Evolutionary conservation across 2,329 filamentous ascomycete species (phyloP).

Genomic region (Didymellaceae sp.): DNA sequence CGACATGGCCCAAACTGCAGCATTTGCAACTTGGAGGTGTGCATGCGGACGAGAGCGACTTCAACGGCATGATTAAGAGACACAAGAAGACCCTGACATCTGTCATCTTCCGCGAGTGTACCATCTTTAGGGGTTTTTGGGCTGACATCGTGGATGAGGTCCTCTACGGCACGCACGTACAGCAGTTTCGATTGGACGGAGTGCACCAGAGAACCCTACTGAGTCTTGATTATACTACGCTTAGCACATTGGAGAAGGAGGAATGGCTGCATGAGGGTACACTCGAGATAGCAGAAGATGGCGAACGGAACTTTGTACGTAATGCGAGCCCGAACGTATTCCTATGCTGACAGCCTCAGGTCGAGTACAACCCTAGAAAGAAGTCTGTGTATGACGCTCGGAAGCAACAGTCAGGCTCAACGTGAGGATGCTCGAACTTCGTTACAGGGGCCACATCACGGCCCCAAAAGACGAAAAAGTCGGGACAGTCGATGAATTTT

Average conservation of each 20-base stretch:
- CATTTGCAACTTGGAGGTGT: constrained; percentile 30
- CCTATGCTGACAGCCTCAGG: neutral
- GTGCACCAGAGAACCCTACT: constrained; percentile 26
- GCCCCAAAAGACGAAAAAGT: no score
- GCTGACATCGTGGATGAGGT: constrained; percentile 37
- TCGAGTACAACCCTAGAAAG: neutral
- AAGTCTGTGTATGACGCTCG: constrained; percentile 7
- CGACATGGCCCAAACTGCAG: constrained; percentile 33
- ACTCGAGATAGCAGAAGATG: constrained; percentile 6
- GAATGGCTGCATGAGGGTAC: constrained; percentile 22
- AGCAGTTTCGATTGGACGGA: constrained; percentile 23
- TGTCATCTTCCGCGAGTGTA: constrained; percentile 22
- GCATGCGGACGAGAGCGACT: constrained; percentile 23
- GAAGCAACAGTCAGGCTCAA: neutral
- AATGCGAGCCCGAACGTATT: no score
- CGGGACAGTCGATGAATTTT: no score
- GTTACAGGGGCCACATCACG: no score
- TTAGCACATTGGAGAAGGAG: neutral
- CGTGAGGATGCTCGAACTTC: no score
- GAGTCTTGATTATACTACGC: neutral
- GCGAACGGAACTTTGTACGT: constrained; percentile 26
- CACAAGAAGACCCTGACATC: constrained; percentile 28
- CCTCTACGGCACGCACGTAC: constrained; percentile 25
- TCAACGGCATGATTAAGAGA: constrained; percentile 27
- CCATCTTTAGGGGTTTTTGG: constrained; percentile 30